Evolutionary conservation across 768 basidiomycete species (phyloP).

Genomic region (Suillus fuscotomentosus): DNA sequence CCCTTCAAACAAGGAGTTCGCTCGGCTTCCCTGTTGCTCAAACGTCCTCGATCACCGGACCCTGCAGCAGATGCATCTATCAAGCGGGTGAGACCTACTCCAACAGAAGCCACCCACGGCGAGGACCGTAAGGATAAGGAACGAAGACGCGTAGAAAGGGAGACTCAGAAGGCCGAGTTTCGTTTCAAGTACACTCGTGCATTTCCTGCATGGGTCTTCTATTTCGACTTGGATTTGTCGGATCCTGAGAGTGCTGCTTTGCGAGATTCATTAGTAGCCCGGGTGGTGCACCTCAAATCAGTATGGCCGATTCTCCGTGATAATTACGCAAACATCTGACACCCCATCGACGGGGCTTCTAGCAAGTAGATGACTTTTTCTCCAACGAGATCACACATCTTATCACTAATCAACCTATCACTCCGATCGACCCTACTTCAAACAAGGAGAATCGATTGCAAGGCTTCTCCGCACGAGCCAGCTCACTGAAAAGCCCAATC

Average conservation of each 20-base stretch:
- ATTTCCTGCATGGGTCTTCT: constrained; percentile 83
- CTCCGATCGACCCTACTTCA: constrained; percentile 32
- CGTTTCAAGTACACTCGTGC: constrained; percentile 79
- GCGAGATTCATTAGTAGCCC: constrained; percentile 45
- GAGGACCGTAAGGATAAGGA: constrained; percentile 45
- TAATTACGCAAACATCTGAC: constrained; percentile 4
- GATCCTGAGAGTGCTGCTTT: constrained; percentile 34
- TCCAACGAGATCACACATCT: constrained; percentile 85
- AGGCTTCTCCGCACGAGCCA: constrained; percentile 20
- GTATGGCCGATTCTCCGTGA: constrained; percentile 48
- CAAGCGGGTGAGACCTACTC: constrained; percentile 46
- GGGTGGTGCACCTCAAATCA: constrained; percentile 68
- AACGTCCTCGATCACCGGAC: constrained; percentile 55
- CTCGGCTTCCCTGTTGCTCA: constrained; percentile 33
- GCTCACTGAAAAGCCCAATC: constrained; percentile 61
- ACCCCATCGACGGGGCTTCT: constrained; percentile 7
- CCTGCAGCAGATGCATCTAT: constrained; percentile 32
- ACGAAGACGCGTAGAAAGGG: constrained; percentile 48
- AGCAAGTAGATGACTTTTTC: constrained; percentile 90
- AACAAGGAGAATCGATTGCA: constrained; percentile 67
- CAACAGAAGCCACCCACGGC: constrained; percentile 28
- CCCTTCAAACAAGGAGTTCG: constrained; percentile 32
- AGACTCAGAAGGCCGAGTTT: constrained; percentile 67
- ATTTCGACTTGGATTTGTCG: constrained; percentile 68
- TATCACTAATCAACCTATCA: constrained; percentile 59